Evolutionary conservation across 352 stramenopile species (phyloP).

Genomic region (Thraustotheca clavata): DNA sequence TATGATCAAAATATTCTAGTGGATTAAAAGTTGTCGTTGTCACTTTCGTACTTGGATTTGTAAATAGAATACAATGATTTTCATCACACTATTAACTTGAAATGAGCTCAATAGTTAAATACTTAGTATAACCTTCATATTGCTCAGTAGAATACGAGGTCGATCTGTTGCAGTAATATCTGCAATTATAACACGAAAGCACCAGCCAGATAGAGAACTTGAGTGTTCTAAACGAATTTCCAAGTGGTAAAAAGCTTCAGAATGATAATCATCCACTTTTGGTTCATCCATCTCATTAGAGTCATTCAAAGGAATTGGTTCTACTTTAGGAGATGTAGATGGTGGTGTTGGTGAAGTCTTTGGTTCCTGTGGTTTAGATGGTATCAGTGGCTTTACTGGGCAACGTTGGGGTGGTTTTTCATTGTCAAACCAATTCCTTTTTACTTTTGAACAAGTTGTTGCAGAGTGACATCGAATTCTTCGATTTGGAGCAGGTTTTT

Average conservation of each 20-base stretch:
- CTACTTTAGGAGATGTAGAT: no score
- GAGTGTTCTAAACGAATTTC: constrained; percentile 20
- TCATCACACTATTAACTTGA: constrained; percentile 7
- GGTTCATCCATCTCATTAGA: no score
- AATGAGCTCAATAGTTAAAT: no score
- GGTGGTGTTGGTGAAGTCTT: no score
- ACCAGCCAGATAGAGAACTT: constrained; percentile 9
- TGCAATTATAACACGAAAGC: constrained; percentile 13
- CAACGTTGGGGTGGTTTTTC: no score
- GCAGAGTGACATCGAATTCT: no score
- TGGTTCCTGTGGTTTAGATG: no score
- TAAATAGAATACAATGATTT: constrained; percentile 16
- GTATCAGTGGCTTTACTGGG: no score
- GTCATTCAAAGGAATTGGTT: no score
- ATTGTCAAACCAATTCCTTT: no score
- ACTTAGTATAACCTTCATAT: constrained; percentile 13
- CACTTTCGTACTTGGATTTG: not conserved
- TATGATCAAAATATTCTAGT: constrained; percentile 17
- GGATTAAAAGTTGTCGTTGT: constrained; percentile 10
- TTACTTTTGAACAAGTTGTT: no score
- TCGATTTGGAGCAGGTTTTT: no score
- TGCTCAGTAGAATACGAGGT: not conserved
- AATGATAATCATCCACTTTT: not conserved
- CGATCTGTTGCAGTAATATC: not conserved
- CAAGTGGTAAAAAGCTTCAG: constrained; percentile 5